Evolutionary conservation across 2,329 filamentous ascomycete species (phyloP).

Genomic region (Aspergillus sp.): DNA sequence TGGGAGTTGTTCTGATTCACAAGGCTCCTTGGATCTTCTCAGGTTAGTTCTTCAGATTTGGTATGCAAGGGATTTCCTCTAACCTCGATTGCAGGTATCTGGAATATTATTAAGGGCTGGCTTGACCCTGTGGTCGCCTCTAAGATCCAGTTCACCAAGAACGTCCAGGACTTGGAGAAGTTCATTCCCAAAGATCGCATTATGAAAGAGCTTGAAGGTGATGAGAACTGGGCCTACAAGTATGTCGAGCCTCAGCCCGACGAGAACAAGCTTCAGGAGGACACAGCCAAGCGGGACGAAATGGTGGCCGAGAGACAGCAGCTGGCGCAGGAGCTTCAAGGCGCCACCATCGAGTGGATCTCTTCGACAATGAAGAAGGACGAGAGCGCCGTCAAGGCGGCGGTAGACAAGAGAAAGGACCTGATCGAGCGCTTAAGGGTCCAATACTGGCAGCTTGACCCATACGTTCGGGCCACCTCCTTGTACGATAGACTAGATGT

Average conservation of each 20-base stretch:
- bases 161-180: constrained; percentile 71
- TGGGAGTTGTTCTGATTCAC: constrained; percentile 89
- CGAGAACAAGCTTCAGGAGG: constrained; percentile 76
- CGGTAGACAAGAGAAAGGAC: constrained; percentile 60
- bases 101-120: constrained; percentile 95
- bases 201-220: constrained; percentile 79
- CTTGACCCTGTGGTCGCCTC: constrained; percentile 92
- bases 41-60: constrained; percentile 53
- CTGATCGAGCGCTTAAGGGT: constrained; percentile 65
- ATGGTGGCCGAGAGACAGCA: constrained; percentile 65
- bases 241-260: constrained; percentile 74
- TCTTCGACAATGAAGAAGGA: constrained; percentile 49
- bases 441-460: constrained; percentile 89
- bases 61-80: background rate
- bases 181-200: constrained; percentile 74
- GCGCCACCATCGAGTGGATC: constrained; percentile 75
- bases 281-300: constrained; percentile 63
- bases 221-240: constrained; percentile 79
- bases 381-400: constrained; percentile 48
- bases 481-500: constrained; percentile 81
- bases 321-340: constrained; percentile 74
- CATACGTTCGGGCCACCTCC: constrained; percentile 79
- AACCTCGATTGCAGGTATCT: constrained; percentile 65
- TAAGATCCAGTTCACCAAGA: constrained; percentile 93
- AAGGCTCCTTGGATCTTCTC: constrained; percentile 98